Conservation (phyloP, 768 basidiomycete species). For the Lactifluus rugatus region DNA sequence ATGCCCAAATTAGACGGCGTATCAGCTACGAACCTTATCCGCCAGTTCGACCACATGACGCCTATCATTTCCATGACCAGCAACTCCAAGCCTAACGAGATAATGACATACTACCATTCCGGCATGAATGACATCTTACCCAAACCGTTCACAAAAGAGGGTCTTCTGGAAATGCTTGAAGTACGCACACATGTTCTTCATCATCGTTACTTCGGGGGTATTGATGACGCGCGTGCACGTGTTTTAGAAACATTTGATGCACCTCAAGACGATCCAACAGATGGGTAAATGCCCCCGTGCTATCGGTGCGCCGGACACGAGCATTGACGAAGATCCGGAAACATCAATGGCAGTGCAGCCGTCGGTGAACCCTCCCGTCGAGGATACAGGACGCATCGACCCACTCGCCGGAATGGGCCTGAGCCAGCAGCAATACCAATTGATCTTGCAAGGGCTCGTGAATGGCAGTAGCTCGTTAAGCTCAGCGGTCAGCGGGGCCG, state of each 20-base stretch:
- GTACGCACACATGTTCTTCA: constrained; percentile 30
- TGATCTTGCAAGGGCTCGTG: constrained; percentile 67
- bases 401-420: constrained; percentile 83
- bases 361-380: constrained; percentile 13
- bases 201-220: background rate
- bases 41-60: constrained; percentile 90
- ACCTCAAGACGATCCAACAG: constrained; percentile 21
- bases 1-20: constrained; percentile 88
- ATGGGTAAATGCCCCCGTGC: constrained; percentile 19
- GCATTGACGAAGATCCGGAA: constrained; percentile 36
- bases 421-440: constrained; percentile 77
- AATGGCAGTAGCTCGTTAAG: constrained; percentile 36
- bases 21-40: constrained; percentile 83
- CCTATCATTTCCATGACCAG: constrained; percentile 99
- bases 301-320: constrained; percentile 11
- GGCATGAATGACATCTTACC: constrained; percentile 97
- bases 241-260: constrained; percentile 20
- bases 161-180: constrained; percentile 86
- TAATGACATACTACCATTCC: constrained; percentile 82
- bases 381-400: constrained; percentile 39
- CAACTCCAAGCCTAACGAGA: constrained; percentile 86
- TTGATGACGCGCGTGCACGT: constrained; percentile 5
- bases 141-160: constrained; percentile 95
- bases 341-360: constrained; percentile 28
- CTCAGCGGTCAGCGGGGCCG: background rate